Base-by-base conservation (phyloP, 495 filamentous ascomycete genomes). In the Penicillium antarcticum region DNA sequence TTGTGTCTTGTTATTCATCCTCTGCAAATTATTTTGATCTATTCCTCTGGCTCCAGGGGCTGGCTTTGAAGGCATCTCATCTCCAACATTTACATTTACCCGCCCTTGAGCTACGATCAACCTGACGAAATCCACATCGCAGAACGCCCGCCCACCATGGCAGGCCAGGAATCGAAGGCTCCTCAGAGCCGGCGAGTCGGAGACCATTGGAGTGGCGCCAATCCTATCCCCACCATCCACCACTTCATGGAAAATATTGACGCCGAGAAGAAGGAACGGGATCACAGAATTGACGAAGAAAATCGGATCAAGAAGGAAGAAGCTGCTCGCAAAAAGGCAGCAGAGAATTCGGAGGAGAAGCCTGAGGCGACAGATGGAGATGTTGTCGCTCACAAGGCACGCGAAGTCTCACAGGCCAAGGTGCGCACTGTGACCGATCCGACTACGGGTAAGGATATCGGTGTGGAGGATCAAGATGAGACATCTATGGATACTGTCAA, bases 151-250 rank as follows among this genome's bases (percentile, higher is more conserved):
- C 32, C 34, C 55, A 63, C 26, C n/a, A 68, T 67, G 65, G 49
- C 42, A 17, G 53, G 53, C 43, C 50, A 52, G 16, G 50, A 54
- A 16, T 38, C 53, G 43, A 40, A 29, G 5, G 51, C 57, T 23
- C 67, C 70, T 14, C 35, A 63, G 40, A 51, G 55, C 14, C 70
- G 66, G 35, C 67, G 57, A 21, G 59, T 72, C 5, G 74, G 71
- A 23, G 67, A 73, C 53, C 66, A 74, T 42, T 77, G 71, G 71
- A 73, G 72, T 47, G 72, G 61, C 26, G 60, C 57, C 33, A 94
- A 95, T 67, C 85, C 87, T 1, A 79, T 97, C 40, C 92, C 92
- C 2, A 96, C 88, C 40, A 86, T 97, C 56, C 82, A 88, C 60
- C 80, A 89, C 63, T 95, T 96, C 62, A 76, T 96, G 51, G 81